A percentile compares a stretch with the other conserved stretches of the same genome.
Conservation (phyloP, 345 rosid genomes). For the Eucalyptus pauciflora region DNA sequence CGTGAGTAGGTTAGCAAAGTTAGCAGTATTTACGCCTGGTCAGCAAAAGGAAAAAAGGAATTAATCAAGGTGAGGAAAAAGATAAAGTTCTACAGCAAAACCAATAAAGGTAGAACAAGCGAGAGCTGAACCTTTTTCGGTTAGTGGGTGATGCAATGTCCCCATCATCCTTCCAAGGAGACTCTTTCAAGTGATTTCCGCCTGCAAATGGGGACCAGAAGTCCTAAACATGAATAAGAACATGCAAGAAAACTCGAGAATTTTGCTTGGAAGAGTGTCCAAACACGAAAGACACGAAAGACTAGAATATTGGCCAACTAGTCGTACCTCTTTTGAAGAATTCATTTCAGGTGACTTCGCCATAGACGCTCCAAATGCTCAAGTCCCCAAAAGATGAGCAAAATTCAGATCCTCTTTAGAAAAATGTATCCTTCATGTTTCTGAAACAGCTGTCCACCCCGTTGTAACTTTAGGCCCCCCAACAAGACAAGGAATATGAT, state of each 20-base stretch:
- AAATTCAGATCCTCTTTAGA: not conserved
- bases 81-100: constrained; percentile 10
- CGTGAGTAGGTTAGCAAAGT: not conserved
- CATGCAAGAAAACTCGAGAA: constrained; percentile 5
- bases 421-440: not conserved
- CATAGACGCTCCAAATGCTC: not conserved
- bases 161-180: constrained; percentile 54
- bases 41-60: constrained; percentile 3
- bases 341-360: not conserved
- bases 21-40: constrained; percentile 46
- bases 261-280: not conserved
- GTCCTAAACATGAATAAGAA: constrained; percentile 4
- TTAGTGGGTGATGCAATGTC: constrained; percentile 68
- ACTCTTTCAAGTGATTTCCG: constrained; percentile 35
- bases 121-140: constrained; percentile 49
- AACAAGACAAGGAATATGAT: not conserved
- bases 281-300: constrained; percentile 1
- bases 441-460: not conserved
- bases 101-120: constrained; percentile 24
- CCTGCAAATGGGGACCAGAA: constrained; percentile 54
- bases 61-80: not conserved
- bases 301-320: constrained; percentile 2
- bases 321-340: not conserved
- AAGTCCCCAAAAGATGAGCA: not conserved
- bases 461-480: not conserved